Evolutionary conservation across 495 filamentous ascomycete genomes (phyloP).

Genomic region (Neurospora sp.): DNA sequence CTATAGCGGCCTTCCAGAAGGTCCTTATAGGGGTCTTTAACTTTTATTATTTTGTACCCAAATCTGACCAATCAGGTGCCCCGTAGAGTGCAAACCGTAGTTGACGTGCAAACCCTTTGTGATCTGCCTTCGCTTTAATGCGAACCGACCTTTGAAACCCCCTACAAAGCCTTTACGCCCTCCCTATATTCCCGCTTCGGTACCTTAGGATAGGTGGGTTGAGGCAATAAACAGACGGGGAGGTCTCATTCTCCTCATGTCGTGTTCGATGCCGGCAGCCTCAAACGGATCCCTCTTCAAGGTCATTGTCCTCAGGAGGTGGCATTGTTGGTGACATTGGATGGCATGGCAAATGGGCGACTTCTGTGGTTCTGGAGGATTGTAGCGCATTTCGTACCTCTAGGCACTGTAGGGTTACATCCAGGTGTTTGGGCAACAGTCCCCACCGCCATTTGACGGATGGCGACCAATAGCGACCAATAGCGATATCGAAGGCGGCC

Average conservation of each 20-base stretch:
- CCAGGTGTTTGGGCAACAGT: neutral
- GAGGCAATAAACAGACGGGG: neutral
- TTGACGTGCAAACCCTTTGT: no score
- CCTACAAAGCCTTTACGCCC: no score
- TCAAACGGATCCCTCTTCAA: neutral
- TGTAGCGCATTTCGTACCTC: neutral
- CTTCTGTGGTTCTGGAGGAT: neutral
- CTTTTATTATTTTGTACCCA: no score
- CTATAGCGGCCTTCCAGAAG: no score
- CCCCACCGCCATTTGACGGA: neutral
- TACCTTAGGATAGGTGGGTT: neutral
- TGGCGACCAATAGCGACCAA: neutral
- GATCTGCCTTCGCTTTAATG: no score
- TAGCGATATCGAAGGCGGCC: neutral
- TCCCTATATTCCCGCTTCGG: no score
- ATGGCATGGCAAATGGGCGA: neutral
- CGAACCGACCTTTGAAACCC: no score
- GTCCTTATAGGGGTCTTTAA: no score
- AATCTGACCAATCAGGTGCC: no score
- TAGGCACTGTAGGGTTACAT: neutral
- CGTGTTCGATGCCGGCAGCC: neutral
- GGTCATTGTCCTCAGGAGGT: neutral
- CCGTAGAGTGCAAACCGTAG: no score
- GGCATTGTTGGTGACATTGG: neutral
- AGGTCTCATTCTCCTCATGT: neutral